Base-by-base conservation (phyloP, 208 protist species). In the Angomonas deanei region DNA sequence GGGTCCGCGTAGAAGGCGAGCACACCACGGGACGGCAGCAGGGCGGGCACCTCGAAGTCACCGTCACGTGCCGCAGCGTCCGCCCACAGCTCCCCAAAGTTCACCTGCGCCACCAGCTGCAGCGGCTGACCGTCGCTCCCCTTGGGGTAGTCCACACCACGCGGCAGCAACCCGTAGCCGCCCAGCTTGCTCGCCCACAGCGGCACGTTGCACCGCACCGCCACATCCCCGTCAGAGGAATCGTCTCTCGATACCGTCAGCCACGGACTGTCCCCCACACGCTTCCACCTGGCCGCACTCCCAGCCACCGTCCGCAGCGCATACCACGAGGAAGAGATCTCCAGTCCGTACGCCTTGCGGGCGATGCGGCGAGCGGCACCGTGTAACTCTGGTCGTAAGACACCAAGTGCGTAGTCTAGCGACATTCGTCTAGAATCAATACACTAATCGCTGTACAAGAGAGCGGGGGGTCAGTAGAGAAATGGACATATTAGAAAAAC, bases 141-240 rank as follows among this genome's bases (percentile, higher is more conserved):
- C 39, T 28, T 47, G 21, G 67, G 67, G 61, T 72, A 72, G 3
- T 57, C 21, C 28, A 32, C 10, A 1, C 27, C 55, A 19, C 57
- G 54, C 50, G 67, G 67, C 26, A 72, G 54, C 47, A 66, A 66
- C 30, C 67, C 67, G 39, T 66, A 72, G 31, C 67, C 67, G 32
- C 67, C 67, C 26, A 58, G 28, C 55, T 72, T 72, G 61, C 67
- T 72, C 30, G 27, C 30, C 59, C 59, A 72, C 46, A 72, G 67
- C 15, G 67, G 67, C 19, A 67, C 13, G 46, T 57, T 72, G 13
- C 46, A 26, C 17, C 48, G 38, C 39, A 67, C 50, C 36, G 15
- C 10, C 23, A 2, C 26, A 2, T 2, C 15, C 26, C 42, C 30
- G 11, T 19, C 27, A 21, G 55, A 30, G 21, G 30, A 30, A 8